Conservation (phyloP, 768 basidiomycete species). For the Hydnum rufescens region DNA sequence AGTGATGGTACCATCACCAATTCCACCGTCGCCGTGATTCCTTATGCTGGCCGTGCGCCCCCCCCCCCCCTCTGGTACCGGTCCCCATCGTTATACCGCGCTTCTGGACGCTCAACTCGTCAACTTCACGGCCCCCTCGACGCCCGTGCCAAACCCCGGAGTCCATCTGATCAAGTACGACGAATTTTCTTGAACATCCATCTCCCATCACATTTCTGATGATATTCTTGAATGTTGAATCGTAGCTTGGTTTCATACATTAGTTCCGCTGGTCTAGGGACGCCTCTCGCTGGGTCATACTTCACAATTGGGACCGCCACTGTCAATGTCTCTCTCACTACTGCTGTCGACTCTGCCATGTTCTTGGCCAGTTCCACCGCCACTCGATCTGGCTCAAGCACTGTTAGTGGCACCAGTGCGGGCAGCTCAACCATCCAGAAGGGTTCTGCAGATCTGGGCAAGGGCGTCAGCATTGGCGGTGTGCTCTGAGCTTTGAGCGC, state of each 20-base stretch:
- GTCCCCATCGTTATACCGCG: slow-evolving; percentile 12
- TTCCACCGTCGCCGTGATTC: neutral
- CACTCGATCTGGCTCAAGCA: neutral
- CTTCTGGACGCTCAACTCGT: slow-evolving; percentile 11
- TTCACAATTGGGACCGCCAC: slow-evolving; percentile 21
- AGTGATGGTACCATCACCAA: neutral
- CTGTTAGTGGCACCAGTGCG: too few species aligned
- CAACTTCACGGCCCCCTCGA: slow-evolving; percentile 11
- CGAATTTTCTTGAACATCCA: neutral
- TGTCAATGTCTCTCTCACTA: slow-evolving; percentile 16
- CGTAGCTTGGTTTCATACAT: slow-evolving; percentile 2
- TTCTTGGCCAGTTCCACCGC: slow-evolving; percentile 2
- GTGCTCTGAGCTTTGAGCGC: too few species aligned
- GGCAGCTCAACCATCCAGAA: too few species aligned
- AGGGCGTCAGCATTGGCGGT: too few species aligned
- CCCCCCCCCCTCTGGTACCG: slow-evolving; percentile 6
- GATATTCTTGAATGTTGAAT: neutral
- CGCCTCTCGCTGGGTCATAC: slow-evolving; percentile 16
- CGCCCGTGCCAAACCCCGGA: slow-evolving; percentile 2
- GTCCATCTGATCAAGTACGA: slow-evolving; percentile 6
- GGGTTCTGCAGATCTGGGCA: too few species aligned
- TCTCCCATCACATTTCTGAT: neutral
- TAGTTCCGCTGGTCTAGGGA: slow-evolving; percentile 1
- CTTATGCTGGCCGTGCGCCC: slow-evolving; percentile 5
- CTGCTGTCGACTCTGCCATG: slow-evolving; percentile 15